Evolutionary conservation across 306 rosid genomes (phyloP), one percentile per base, ranked within the genome.

Genomic region (Prosopis cineraria): DNA sequence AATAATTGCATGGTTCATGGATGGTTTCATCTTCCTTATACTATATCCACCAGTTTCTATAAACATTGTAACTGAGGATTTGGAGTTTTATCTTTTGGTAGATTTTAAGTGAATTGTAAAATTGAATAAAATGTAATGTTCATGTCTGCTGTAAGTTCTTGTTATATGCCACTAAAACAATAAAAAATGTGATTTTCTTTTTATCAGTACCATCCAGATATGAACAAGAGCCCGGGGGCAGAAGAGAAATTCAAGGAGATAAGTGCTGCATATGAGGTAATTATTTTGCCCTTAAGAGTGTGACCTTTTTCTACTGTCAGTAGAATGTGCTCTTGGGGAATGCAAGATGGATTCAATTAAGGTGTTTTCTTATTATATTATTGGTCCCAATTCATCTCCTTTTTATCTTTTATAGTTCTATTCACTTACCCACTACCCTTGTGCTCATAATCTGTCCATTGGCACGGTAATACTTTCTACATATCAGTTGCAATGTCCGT

Each of bases 201-300:
- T 53, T 10, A 78, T 79, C 84, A 95, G 99, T 90, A 93, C 81
- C 99, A 95, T 90, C 99, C 98, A 33, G 98, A 94, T 81, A 79
- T 92, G 89, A 92, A 84, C 80, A 93, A 85, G 87, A 85, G 70
- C 60, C 88, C 93, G 22, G 96, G 96, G 76, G 88, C 97, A 22
- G 98, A 95, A 78, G 98, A 95, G 75, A 95, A 84, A 83, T 95
- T 95, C 89, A 92, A 95, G 81, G 96, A 93, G 87, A 95, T 95
- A 70, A 90, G 98, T 84, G 93, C 96, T 82, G 99, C 98, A 27
- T 95, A 95, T 45, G 98, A 95, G 99, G 98, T 95, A 81, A 80
- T 82, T 79, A 78, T 84, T 58, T 72, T 72, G 81, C 8, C 68
- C 33, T 44, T 34, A 37, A 30, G 30, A 68, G 68, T 60, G 68